phyloP scores from a whole-genome alignment of 768 basidiomycete species.

The Phlegmacium glaucopus region DNA sequence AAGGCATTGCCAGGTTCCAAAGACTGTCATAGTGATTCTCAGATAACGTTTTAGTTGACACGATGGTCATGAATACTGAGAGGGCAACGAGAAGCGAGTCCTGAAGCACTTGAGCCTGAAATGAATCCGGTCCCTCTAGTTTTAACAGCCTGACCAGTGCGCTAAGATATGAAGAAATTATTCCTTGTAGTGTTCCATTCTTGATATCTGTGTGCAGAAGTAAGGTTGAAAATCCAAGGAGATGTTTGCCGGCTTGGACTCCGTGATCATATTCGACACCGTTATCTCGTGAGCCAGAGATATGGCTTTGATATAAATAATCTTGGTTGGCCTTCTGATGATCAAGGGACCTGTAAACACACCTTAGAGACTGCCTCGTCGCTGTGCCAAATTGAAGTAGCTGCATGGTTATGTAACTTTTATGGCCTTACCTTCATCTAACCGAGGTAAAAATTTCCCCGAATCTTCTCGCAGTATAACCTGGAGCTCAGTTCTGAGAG shows the following conservation, averaged over 20 bases:
- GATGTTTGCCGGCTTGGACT: background rate
- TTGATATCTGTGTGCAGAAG: background rate
- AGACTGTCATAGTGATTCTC: conserved; percentile 8
- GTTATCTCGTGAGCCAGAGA: background rate
- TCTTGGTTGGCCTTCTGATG: background rate
- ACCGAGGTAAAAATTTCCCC: conserved; percentile 20
- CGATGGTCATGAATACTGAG: background rate
- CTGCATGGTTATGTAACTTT: background rate
- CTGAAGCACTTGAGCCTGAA: conserved; percentile 1
- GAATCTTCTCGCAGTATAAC: conserved; percentile 6
- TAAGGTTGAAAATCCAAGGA: conserved; percentile 10
- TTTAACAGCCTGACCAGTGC: conserved; percentile 4
- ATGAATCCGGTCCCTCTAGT: background rate
- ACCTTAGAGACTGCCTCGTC: background rate
- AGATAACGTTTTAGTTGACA: background rate
- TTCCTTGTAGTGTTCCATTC: background rate
- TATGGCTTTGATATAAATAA: background rate
- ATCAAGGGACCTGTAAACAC: background rate
- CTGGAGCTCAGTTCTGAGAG: conserved; percentile 5
- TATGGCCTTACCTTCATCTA: conserved; percentile 29
- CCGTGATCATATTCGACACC: background rate
- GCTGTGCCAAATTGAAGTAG: background rate
- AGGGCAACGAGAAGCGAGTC: conserved; percentile 11
- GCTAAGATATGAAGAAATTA: conserved; percentile 3
- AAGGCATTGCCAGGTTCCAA: conserved; percentile 8